These are phyloP conservation scores for Pyrus communis DNA, from an alignment of 306 rosid species.

Conservation along the genomic window DNA sequence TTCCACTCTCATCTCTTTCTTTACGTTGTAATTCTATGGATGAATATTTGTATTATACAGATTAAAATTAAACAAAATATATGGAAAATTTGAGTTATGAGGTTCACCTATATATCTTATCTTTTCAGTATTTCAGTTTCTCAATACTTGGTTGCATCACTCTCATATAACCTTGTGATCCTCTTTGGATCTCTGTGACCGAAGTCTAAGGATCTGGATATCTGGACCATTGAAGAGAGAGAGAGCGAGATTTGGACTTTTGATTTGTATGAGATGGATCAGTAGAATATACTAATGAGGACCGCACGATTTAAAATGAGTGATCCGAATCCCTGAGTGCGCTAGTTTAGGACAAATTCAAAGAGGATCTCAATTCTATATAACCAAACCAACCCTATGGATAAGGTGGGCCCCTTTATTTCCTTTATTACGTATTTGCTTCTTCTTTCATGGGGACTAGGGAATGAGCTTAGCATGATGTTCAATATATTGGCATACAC, in stretches of 20 bases:
- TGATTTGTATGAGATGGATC: no score
- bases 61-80: background rate
- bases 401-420: background rate
- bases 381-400: background rate
- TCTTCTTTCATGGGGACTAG: background rate
- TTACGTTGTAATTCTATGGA: background rate
- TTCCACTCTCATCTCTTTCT: background rate
- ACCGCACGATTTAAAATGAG: no score
- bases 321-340: no score
- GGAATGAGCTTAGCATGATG: background rate
- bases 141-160: background rate
- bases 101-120: background rate
- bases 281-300: no score
- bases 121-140: background rate
- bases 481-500: no score
- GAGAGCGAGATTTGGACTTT: no score
- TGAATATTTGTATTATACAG: conserved; percentile 3
- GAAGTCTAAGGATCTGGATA: no score
- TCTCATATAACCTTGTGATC: background rate
- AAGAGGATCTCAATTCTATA: background rate
- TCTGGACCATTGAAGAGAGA: no score
- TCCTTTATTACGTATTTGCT: background rate
- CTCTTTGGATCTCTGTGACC: no score
- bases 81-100: background rate
- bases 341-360: no score